Conservation (phyloP, 2,329 filamentous ascomycete genomes). For the Aureobasidium vineae region DNA sequence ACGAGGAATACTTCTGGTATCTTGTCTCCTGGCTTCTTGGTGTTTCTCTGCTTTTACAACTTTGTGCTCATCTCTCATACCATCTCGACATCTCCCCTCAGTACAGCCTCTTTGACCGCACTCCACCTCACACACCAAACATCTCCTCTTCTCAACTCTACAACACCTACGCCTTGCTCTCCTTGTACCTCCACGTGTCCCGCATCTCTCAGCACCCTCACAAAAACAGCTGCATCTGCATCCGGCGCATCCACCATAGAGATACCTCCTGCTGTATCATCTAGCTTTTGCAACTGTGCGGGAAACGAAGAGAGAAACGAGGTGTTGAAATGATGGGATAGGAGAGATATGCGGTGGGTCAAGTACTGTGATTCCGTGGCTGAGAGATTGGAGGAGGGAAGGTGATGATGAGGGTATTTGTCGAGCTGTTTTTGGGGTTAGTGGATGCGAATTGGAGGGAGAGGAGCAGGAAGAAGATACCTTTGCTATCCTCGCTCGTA, state of each 20-base stretch:
- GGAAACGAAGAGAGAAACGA: conserved; percentile 87
- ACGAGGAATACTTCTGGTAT: too few species aligned
- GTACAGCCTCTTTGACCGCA: conserved; percentile 61
- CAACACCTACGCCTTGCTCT: conserved; percentile 51
- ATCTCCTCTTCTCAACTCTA: conserved; percentile 51
- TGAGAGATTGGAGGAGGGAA: conserved; percentile 58
- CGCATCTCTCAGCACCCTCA: conserved; percentile 64
- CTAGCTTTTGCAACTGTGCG: conserved; percentile 72
- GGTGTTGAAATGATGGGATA: conserved; percentile 78
- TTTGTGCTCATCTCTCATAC: conserved; percentile 36
- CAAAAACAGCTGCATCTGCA: conserved; percentile 78
- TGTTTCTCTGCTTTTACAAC: neutral
- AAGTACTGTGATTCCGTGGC: conserved; percentile 77
- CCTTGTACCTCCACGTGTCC: conserved; percentile 59
- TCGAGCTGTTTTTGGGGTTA: conserved; percentile 60
- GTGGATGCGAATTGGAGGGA: neutral
- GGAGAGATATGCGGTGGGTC: conserved; percentile 76
- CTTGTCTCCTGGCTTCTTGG: too few species aligned
- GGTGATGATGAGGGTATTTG: conserved; percentile 70
- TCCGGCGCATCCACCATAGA: conserved; percentile 93
- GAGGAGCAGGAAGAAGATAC: conserved; percentile 43
- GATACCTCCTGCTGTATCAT: conserved; percentile 85
- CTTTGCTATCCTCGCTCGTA: conserved; percentile 85
- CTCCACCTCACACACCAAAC: conserved; percentile 59
- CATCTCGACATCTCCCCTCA: conserved; percentile 71